Evolutionary conservation across 257 asterid species (phyloP).

Genomic region (Primulina eburnea): DNA sequence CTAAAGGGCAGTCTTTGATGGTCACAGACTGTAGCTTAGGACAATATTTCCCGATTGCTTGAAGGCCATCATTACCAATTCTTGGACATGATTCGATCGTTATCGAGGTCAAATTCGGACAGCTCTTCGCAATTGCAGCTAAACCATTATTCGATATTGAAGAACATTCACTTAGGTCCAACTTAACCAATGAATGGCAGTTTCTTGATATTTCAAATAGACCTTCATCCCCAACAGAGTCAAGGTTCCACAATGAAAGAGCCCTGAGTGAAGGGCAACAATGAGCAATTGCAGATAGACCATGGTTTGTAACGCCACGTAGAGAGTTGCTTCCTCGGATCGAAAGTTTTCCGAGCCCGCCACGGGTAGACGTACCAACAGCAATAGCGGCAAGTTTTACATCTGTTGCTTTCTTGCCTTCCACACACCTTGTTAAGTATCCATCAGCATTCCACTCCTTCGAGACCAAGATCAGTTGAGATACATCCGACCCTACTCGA

Average conservation of each 20-base stretch:
- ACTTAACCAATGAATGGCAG: conserved; percentile 71
- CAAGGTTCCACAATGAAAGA: conserved; percentile 77
- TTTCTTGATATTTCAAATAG: conserved; percentile 72
- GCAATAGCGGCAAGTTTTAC: conserved; percentile 85
- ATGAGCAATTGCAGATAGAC: conserved; percentile 71
- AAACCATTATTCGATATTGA: conserved; percentile 64
- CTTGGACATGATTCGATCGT: conserved; percentile 68
- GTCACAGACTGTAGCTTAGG: conserved; percentile 60
- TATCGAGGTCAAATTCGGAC: conserved; percentile 57
- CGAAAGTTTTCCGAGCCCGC: conserved; percentile 90
- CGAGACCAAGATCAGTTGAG: conserved; percentile 39
- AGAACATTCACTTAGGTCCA: conserved; percentile 76
- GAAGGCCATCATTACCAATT: conserved; percentile 68
- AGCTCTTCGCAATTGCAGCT: conserved; percentile 59
- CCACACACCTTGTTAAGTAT: conserved; percentile 77
- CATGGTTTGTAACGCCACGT: conserved; percentile 62
- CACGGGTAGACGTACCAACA: conserved; percentile 82
- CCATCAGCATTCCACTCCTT: conserved; percentile 69
- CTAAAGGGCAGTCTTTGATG: conserved; percentile 67
- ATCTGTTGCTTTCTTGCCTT: conserved; percentile 92
- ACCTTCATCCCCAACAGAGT: conserved; percentile 69
- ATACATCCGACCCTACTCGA: conserved; percentile 26
- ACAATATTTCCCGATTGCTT: conserved; percentile 58
- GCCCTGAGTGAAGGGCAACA: conserved; percentile 83
- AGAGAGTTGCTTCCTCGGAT: conserved; percentile 61